These are phyloP conservation scores for Uromyces viciae-fabae DNA, from an alignment of 1,284 basidiomycete species.

Conservation along the genomic window DNA sequence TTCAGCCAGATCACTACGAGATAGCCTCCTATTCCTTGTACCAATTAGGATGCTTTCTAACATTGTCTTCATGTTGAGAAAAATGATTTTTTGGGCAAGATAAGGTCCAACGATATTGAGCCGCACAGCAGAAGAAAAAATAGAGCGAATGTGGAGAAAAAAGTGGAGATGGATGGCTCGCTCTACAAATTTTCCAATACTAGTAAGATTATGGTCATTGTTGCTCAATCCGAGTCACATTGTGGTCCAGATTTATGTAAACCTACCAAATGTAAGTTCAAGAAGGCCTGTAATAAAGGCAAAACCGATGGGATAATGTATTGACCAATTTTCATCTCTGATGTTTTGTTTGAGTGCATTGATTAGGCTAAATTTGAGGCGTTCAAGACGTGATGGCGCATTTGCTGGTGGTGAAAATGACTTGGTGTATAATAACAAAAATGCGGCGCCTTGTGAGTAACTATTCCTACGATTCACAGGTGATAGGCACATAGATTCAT, in stretches of 20 bases:
- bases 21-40: background rate
- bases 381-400: conserved; percentile 49
- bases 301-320: conserved; percentile 79
- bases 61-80: conserved; percentile 67
- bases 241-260: no score
- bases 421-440: conserved; percentile 80
- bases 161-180: conserved; percentile 77
- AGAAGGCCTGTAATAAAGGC: conserved; percentile 68
- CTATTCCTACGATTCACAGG: conserved; percentile 83
- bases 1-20: conserved; percentile 22
- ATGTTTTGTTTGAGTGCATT: conserved; percentile 62
- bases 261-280: conserved; percentile 30
- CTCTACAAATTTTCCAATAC: conserved; percentile 61
- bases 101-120: conserved; percentile 92
- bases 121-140: conserved; percentile 84
- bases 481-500: conserved; percentile 81
- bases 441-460: conserved; percentile 83
- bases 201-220: no score
- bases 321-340: conserved; percentile 55
- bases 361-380: conserved; percentile 63
- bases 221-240: no score
- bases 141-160: conserved; percentile 82
- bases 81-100: conserved; percentile 77
- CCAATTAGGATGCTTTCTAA: conserved; percentile 61
- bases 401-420: conserved; percentile 62